Conservation (phyloP, 1,139 yeast species). For the Geotrichum armillariae region DNA sequence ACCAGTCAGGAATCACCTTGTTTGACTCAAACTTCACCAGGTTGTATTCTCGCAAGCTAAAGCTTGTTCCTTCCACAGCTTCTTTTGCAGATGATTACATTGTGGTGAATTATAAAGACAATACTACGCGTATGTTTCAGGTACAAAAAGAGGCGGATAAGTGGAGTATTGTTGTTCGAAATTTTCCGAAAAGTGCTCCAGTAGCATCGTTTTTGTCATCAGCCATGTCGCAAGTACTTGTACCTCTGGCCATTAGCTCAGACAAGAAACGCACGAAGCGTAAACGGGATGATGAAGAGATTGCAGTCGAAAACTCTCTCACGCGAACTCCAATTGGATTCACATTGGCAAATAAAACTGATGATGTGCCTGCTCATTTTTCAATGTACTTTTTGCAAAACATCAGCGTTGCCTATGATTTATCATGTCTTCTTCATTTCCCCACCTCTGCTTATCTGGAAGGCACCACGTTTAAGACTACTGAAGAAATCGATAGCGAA, state of each 20-base stretch:
- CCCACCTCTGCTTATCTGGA: conserved; percentile 10
- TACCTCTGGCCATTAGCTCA: not conserved
- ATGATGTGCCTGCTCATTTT: not conserved
- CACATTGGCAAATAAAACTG: conserved; percentile 3
- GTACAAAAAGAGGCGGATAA: conserved; percentile 10
- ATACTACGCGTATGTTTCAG: conserved; percentile 2
- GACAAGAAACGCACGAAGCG: conserved; percentile 16
- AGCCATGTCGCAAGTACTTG: conserved; percentile 8
- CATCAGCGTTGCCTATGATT: conserved; percentile 5
- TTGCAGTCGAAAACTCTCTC: conserved; percentile 5
- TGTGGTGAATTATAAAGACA: conserved; percentile 11
- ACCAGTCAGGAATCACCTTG: conserved; percentile 62
- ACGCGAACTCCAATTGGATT: conserved; percentile 9
- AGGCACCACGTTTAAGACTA: conserved; percentile 4
- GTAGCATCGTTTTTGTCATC: not conserved
- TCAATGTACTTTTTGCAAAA: conserved; percentile 7
- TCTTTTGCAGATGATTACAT: conserved; percentile 19
- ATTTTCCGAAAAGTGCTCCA: conserved; percentile 1
- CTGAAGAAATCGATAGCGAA: conserved; percentile 2
- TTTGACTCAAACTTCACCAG: conserved; percentile 55
- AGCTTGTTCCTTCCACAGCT: conserved; percentile 8
- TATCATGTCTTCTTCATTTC: conserved; percentile 10
- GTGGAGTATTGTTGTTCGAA: conserved; percentile 9
- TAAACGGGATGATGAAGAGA: conserved; percentile 14
- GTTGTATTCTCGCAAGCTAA: conserved; percentile 3